phyloP scores from a whole-genome alignment of 2,329 filamentous ascomycete species.

The Cytospora mali region DNA sequence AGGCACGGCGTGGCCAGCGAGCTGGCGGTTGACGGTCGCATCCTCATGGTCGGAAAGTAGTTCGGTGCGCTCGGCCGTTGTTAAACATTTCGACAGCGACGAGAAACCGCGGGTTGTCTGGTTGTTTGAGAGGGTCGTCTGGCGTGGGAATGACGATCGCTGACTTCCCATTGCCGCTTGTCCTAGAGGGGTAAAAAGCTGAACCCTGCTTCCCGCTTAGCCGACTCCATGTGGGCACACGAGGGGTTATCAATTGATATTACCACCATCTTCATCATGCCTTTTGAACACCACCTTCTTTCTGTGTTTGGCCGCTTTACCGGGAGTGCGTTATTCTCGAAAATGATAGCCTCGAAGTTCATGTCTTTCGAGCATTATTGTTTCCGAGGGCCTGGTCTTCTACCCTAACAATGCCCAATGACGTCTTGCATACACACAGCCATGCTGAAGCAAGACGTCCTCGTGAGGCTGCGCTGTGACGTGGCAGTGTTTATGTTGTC shows the following conservation, averaged over 20 bases:
- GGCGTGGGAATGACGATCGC: conserved; percentile 7
- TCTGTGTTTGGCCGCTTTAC: too few relatives aligned
- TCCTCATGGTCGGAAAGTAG: conserved; percentile 17
- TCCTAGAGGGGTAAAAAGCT: not conserved
- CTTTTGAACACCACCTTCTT: too few relatives aligned
- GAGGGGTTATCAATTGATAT: not conserved
- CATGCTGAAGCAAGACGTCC: too few relatives aligned
- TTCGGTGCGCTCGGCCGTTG: not conserved
- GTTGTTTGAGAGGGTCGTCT: not conserved
- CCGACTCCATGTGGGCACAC: not conserved
- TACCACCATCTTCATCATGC: not conserved
- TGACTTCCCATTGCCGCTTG: not conserved
- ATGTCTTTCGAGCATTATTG: too few relatives aligned
- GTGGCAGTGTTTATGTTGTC: too few relatives aligned
- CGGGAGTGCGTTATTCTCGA: too few relatives aligned
- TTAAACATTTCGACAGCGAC: conserved; percentile 15
- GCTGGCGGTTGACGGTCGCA: conserved; percentile 17
- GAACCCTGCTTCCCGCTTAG: not conserved
- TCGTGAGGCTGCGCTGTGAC: too few relatives aligned
- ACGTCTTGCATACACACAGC: too few relatives aligned
- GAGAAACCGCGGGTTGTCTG: conserved; percentile 3
- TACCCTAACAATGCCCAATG: too few relatives aligned
- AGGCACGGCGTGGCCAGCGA: conserved; percentile 19
- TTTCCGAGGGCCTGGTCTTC: too few relatives aligned
- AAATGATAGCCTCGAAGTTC: too few relatives aligned